Evolutionary conservation across 495 filamentous ascomycete genomes (phyloP).

Genomic region (Penicillium antarcticum): DNA sequence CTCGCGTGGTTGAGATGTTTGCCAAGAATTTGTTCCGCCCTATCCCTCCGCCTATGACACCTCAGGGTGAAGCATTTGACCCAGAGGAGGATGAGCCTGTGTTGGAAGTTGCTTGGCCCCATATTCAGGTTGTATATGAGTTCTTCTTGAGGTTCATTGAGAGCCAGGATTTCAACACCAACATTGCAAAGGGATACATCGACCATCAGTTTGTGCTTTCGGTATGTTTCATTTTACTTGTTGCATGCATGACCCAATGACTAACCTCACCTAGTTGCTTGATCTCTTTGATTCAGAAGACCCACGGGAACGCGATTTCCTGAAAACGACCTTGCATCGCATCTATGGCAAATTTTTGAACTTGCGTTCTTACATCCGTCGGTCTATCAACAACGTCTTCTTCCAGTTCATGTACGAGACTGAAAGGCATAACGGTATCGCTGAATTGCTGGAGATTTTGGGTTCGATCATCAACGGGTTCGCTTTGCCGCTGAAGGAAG

Average conservation of each 20-base stretch:
- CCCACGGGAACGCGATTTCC: conserved; percentile 91
- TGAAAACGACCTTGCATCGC: conserved; percentile 96
- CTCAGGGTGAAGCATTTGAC: conserved; percentile 97
- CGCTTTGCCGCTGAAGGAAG: conserved; percentile 94
- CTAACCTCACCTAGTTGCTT: conserved; percentile 57
- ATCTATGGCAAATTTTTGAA: conserved; percentile 99
- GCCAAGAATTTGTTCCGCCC: conserved; percentile 97
- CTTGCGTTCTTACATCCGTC: conserved; percentile 90
- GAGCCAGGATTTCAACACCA: conserved; percentile 99
- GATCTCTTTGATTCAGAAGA: conserved; percentile 99
- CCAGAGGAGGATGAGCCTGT: conserved; percentile 99
- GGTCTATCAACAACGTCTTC: conserved; percentile 99
- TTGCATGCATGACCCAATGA: background rate
- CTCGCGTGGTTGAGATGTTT: conserved; percentile 98
- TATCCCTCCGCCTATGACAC: conserved; percentile 94
- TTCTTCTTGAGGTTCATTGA: conserved; percentile 99
- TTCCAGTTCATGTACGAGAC: conserved; percentile 99
- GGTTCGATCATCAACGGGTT: conserved; percentile 99
- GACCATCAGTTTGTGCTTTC: conserved; percentile 97
- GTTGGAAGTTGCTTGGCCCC: conserved; percentile 97
- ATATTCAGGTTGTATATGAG: conserved; percentile 99
- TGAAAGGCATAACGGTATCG: conserved; percentile 97
- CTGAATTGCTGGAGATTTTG: conserved; percentile 92
- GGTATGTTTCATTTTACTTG: conserved; percentile 37
- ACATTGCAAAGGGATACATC: conserved; percentile 98